Evolutionary conservation across 441 rosid species (phyloP).

Genomic region (Erodium texanum): DNA sequence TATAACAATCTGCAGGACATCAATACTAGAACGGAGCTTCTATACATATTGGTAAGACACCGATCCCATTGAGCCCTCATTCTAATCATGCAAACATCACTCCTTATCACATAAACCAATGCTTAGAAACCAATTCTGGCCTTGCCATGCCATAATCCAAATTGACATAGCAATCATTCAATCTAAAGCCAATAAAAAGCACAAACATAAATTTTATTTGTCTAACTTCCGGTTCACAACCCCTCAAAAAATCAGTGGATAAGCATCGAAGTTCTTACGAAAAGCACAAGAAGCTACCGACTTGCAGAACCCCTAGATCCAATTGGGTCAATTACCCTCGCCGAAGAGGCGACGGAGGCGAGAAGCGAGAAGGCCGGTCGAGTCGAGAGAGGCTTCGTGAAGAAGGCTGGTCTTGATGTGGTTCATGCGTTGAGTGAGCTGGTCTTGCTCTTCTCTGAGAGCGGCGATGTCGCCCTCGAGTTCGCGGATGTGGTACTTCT

Average conservation of each 20-base stretch:
- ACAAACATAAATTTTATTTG: background rate
- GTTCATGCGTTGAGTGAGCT: slow-evolving; percentile 42
- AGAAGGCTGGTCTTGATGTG: slow-evolving; percentile 45
- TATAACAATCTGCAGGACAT: background rate
- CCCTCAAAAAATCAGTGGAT: background rate
- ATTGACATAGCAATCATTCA: background rate
- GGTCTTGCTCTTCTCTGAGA: slow-evolving; percentile 53
- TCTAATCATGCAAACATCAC: background rate
- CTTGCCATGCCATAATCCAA: too few species aligned
- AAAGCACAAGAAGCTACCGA: background rate
- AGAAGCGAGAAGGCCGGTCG: slow-evolving; percentile 60
- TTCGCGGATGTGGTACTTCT: slow-evolving; percentile 58
- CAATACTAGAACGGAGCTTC: background rate
- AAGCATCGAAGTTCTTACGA: background rate
- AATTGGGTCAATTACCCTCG: slow-evolving; percentile 24
- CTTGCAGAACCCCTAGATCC: background rate
- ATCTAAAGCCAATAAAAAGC: background rate
- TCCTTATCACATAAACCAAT: background rate
- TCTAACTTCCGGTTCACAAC: background rate
- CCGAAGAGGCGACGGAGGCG: slow-evolving; percentile 61
- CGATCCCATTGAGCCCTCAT: background rate
- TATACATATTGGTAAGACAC: background rate
- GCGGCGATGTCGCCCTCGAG: slow-evolving; percentile 51
- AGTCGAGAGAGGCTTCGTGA: slow-evolving; percentile 66
- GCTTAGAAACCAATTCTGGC: background rate